Percentiles rank a stretch among this genome's conserved stretches.
Conservation (phyloP, 2,329 filamentous ascomycete species). For the Podosphaera xanthii region DNA sequence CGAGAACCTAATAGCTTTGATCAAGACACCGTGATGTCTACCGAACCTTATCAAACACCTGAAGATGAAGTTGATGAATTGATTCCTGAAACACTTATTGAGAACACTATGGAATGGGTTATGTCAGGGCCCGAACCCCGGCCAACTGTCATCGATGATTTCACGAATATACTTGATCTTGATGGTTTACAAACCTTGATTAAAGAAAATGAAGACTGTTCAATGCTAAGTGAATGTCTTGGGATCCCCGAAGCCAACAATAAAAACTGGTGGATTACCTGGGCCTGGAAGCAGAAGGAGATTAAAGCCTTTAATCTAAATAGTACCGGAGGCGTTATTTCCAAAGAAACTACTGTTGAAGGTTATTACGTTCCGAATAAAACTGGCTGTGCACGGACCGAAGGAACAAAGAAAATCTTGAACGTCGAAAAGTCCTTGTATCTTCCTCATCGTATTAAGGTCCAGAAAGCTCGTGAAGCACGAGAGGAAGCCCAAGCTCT, state of each 20-base stretch:
- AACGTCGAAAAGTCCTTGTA: slow-evolving; percentile 98
- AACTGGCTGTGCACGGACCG: slow-evolving; percentile 71
- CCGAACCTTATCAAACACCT: slow-evolving; percentile 19
- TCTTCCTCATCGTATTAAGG: slow-evolving; percentile 87
- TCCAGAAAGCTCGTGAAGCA: slow-evolving; percentile 76
- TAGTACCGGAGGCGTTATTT: slow-evolving; percentile 24
- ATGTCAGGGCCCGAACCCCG: slow-evolving; percentile 33
- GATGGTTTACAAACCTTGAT: slow-evolving; percentile 47
- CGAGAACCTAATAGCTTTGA: slow-evolving; percentile 35
- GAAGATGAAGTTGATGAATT: slow-evolving; percentile 15
- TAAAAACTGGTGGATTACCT: slow-evolving; percentile 34
- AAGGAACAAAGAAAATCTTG: slow-evolving; percentile 84
- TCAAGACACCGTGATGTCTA: slow-evolving; percentile 23
- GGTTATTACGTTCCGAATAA: slow-evolving; percentile 66
- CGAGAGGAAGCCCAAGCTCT: slow-evolving; percentile 49
- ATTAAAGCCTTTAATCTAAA: slow-evolving; percentile 44
- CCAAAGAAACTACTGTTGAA: slow-evolving; percentile 24
- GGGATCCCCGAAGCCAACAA: slow-evolving; percentile 20
- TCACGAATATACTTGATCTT: slow-evolving; percentile 39
- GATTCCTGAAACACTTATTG: slow-evolving; percentile 17
- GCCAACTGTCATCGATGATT: slow-evolving; percentile 43
- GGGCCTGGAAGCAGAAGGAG: slow-evolving; percentile 50
- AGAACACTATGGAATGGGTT: slow-evolving; percentile 31
- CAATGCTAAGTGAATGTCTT: slow-evolving; percentile 29
- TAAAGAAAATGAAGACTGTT: slow-evolving; percentile 46